Evolutionary conservation across 1,284 basidiomycete genomes (phyloP), one percentile per base, ranked within the genome.

Genomic region (Rhodotorula glutinis): DNA sequence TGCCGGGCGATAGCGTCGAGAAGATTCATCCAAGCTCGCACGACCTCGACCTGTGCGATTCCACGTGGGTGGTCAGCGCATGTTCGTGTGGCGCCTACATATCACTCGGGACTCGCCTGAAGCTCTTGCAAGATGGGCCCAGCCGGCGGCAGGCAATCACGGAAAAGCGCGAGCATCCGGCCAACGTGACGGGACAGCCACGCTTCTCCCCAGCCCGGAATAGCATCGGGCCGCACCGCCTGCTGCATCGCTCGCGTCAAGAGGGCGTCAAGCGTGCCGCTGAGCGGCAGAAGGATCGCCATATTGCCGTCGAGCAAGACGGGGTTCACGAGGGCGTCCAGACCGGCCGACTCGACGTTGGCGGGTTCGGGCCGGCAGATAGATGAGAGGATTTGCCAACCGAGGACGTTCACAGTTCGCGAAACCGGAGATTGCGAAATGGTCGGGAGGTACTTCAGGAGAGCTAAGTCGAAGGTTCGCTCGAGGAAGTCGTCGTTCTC

Each of bases 261-360:
- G 9, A 61, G 25, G 44, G 57, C 14, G 21, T 49, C 43, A 40
- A 57, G 53, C 27, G 21, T 27, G 30, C 43, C 51, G 7, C 49
- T 44, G 7, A 25, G 16, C 21, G 53, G 27, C 29, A 29, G 43
- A 9, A 55, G 30, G 33, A 16, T 30, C 8, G 51, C 43, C 30
- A 30, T 43, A 44, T 21, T n/a, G 21, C 49, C 55, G 44, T 70
- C 60, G 40, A 70, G 60, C 30, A 70, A 51, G 21, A 52, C 33
- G 11, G 63, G 49, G 55, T 71, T 71, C 60, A 71, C 43, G 57
- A 71, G 63, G 29, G 52, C 44, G 14, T 71, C 66, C 54, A 71
- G 60, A 4, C 16, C 27, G 3, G 63, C 63, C 10, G 25, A 14
- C 9, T 11, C n/a, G 30, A 60, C 57, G 25, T 16, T 10, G 0